Evolutionary conservation across 2,329 filamentous ascomycete species (phyloP), one percentile per base, ranked within the genome.

Genomic region (Penicillium sp.): DNA sequence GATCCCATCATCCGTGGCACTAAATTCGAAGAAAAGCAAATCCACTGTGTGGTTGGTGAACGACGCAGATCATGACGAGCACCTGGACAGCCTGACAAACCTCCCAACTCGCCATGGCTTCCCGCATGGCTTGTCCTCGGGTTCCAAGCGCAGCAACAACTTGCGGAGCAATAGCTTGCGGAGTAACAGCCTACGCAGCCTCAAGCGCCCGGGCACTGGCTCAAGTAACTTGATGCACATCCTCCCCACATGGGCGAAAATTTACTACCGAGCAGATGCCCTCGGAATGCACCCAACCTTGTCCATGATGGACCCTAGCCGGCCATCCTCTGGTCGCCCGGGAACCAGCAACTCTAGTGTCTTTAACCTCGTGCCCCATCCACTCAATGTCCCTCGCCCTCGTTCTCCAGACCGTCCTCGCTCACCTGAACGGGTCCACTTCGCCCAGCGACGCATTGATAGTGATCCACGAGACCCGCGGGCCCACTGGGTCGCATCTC

Each of bases 261-360:
- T 90, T 15, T 92, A 91, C 72, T 92, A 92, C 69, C 84, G 85
- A 33, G 85, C 84, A 51, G 85, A 86, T 49, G 49, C 86, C 83
- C 70, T 80, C 78, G 57, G 81, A 75, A 45, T 84, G 75, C 65
- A 69, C 50, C 65, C 73, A 5, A 65, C 71, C 54, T 71, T 88
- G 31, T 67, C 71, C 20, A 61, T 73, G 12, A 63, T 70, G 6
- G 72, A 75, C 35, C 60, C 50, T 33, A 68, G 64, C 54, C 67
- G 68, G 8, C 69, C 72, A 25, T 61, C 69, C 9, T 59, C 63
- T 29, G 62, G 62, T 15, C 68, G 70, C 4, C 62, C 70, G 3
- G 57, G 68, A 8, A 71, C 71, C 11, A 60, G 67, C 18, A 69
- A 69, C 52, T 67, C 66, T 25, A 71, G 64, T 51, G 61, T 67